Evolutionary conservation across 805 yeast genomes (phyloP), one percentile per base, ranked within the genome.

Genomic region (Metschnikowia noctiluminum): DNA sequence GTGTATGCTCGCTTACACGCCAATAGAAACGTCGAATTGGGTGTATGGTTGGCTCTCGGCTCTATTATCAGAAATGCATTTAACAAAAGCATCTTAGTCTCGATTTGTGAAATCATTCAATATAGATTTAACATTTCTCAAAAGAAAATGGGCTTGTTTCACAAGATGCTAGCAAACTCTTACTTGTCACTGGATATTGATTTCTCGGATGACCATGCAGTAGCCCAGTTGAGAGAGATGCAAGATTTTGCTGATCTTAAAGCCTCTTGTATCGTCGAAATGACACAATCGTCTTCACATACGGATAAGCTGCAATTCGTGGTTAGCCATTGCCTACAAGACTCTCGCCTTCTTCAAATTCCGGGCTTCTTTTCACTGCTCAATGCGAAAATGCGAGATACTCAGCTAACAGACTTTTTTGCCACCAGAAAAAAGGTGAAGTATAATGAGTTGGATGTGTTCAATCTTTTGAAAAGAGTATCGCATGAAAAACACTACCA

Each of bases 21-120:
- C 6, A 52, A 53, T 36, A 54, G 61, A 35, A 58, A 63, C 42
- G 12, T 52, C n/a, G 45, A 44, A 5, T 54, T 70, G 38, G 71
- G 73, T 0, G 39, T 65, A 1, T 59, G 62, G 53, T 57, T 58
- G 37, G 59, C 68, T 2, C 46, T 71, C 3, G 28, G 58, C 4
- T 60, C 65, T 3, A 60, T 63, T 9, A 57, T 54, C 2, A 35
- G 43, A 8, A 36, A 35, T 5, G 35, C 53, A 8, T 31, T 51
- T 32, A 57, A 47, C 39, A 46, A 38, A 8, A 53, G 55, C 34
- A 43, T 62, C 15, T 52, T 46, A 16, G 30, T 45, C 16, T 52
- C 62, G 13, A 50, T 65, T 4, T 40, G 56, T 8, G 68, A 64
- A 36, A 30, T 57, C 9, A 43, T 63, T 13, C 52, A 52, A 38